phyloP scores from a whole-genome alignment of 345 rosid genomes.

The Clarkia xantiana region DNA sequence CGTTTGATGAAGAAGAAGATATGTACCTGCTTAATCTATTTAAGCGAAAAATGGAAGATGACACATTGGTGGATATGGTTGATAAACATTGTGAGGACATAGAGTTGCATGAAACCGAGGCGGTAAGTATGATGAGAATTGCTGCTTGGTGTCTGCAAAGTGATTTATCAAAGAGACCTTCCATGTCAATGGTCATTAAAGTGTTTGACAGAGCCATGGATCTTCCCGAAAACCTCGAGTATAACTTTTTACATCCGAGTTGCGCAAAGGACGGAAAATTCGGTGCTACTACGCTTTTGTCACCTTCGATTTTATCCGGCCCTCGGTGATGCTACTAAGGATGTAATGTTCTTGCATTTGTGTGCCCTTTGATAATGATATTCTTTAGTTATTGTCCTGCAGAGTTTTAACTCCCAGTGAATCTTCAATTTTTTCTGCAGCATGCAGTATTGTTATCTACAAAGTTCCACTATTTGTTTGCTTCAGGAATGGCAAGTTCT shows the following conservation, averaged over 20 bases:
- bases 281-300: neutral
- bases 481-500: too few relatives aligned
- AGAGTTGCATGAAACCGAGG: neutral
- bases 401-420: too few relatives aligned
- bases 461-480: too few relatives aligned
- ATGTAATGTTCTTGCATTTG: too few relatives aligned
- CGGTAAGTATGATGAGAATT: conserved; percentile 9
- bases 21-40: conserved; percentile 13
- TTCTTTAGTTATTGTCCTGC: too few relatives aligned
- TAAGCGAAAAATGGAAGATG: conserved; percentile 13
- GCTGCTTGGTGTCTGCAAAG: conserved; percentile 21
- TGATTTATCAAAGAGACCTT: conserved; percentile 17
- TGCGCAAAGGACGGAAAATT: neutral
- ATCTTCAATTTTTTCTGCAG: too few relatives aligned
- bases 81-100: conserved; percentile 12
- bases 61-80: conserved; percentile 12
- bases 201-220: conserved; percentile 16
- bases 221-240: neutral
- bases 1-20: conserved; percentile 9
- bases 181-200: conserved; percentile 19
- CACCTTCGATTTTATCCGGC: conserved; percentile 5
- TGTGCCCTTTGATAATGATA: too few relatives aligned
- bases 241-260: neutral
- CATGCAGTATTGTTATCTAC: too few relatives aligned
- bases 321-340: too few relatives aligned